Percentiles rank a stretch among this genome's conserved stretches.
Conservation (phyloP, 805 yeast species). For the Suhomyces prunicola region DNA sequence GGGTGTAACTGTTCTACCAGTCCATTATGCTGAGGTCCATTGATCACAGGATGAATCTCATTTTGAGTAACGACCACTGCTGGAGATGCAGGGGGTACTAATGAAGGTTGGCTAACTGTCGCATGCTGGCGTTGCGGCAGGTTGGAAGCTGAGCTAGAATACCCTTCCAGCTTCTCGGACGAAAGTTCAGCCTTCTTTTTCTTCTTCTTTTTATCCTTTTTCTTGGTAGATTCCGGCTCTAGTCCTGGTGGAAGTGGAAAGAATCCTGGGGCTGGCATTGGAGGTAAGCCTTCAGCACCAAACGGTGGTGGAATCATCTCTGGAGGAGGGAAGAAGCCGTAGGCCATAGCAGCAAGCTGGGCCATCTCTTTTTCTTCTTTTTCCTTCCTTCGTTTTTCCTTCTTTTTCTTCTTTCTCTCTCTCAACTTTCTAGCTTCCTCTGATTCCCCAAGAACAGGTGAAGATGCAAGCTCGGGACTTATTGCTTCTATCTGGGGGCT, state of each 20-base stretch:
- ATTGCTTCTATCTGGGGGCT: not conserved
- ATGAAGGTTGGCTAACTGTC: not conserved
- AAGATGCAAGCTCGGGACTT: not conserved
- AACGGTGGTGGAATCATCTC: constrained; percentile 11
- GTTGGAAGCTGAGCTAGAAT: not conserved
- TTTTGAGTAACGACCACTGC: not conserved
- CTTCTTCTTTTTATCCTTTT: constrained; percentile 12
- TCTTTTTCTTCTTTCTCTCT: constrained; percentile 13
- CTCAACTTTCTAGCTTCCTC: constrained; percentile 9
- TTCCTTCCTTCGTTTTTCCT: constrained; percentile 16
- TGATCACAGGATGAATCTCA: not conserved
- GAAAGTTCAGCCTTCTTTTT: constrained; percentile 7
- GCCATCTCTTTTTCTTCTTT: constrained; percentile 5
- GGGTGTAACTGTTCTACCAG: not conserved
- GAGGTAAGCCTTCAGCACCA: constrained; percentile 6
- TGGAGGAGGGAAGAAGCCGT: constrained; percentile 3
- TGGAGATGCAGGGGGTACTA: not conserved
- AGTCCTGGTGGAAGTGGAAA: constrained; percentile 9
- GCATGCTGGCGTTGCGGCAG: not conserved
- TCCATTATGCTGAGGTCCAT: not conserved
- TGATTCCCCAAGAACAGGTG: constrained; percentile 1
- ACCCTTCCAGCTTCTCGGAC: not conserved
- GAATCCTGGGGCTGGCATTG: constrained; percentile 10
- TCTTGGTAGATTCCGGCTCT: constrained; percentile 9
- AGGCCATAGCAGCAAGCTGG: constrained; percentile 10